phyloP scores from a whole-genome alignment of 2,329 filamentous ascomycete species.

The Zasmidium cellare region DNA sequence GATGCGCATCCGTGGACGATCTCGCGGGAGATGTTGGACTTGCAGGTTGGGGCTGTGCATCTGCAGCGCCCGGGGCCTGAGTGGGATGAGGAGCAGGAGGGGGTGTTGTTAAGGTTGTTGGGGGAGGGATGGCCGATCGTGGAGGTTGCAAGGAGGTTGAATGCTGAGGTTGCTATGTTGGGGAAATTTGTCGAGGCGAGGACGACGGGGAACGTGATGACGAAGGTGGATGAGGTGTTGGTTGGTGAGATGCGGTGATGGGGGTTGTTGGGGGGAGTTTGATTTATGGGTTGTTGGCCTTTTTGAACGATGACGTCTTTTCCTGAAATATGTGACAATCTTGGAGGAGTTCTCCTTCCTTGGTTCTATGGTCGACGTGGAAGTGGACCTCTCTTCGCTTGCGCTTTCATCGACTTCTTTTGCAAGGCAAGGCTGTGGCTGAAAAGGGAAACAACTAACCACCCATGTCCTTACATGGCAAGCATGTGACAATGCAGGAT shows the following conservation, averaged over 20 bases:
- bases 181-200: neutral
- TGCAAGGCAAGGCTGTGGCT: too few species aligned
- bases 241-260: neutral
- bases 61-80: neutral
- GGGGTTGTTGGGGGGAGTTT: too few species aligned
- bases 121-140: neutral
- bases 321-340: neutral
- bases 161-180: neutral
- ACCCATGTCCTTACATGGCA: too few species aligned
- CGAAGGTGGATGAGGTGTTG: neutral
- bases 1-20: neutral
- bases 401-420: too few species aligned
- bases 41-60: neutral
- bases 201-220: neutral
- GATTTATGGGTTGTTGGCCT: too few species aligned
- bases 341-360: neutral
- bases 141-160: conserved; percentile 2
- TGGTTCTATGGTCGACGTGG: neutral
- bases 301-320: neutral
- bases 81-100: neutral
- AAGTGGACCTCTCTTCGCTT: neutral
- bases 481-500: too few species aligned
- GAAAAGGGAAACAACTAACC: neutral
- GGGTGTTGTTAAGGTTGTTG: neutral
- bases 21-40: neutral